Percentiles rank a stretch among this genome's conserved stretches.
phyloP scores from a whole-genome alignment of 495 filamentous ascomycete genomes.

The Penicillium crystallinum region DNA sequence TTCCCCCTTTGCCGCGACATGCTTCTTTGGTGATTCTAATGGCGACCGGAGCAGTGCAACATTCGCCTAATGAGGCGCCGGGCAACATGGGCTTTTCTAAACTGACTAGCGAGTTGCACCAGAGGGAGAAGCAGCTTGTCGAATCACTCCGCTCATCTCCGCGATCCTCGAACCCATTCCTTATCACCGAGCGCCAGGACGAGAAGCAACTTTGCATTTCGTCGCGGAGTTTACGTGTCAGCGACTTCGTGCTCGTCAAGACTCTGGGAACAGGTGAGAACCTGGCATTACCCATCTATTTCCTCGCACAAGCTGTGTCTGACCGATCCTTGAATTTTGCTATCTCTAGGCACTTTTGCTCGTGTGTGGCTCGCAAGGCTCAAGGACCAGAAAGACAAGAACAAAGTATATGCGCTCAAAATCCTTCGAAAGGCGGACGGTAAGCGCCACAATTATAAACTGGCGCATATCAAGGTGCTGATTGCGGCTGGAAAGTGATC shows the following conservation, averaged over 20 bases:
- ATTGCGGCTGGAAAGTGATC: slow-evolving; percentile 57
- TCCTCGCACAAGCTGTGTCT: slow-evolving; percentile 19
- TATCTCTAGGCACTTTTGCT: slow-evolving; percentile 77
- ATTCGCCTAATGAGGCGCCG: slow-evolving; percentile 36
- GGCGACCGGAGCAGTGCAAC: slow-evolving; percentile 42
- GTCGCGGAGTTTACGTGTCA: slow-evolving; percentile 50
- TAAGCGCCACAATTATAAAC: slow-evolving; percentile 24
- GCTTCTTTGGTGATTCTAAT: slow-evolving; percentile 35
- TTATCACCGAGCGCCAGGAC: slow-evolving; percentile 49
- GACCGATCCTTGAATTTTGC: slow-evolving; percentile 21
- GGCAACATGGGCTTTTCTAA: slow-evolving; percentile 18
- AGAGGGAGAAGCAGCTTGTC: slow-evolving; percentile 47
- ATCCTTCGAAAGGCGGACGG: slow-evolving; percentile 83
- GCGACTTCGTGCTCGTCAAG: slow-evolving; percentile 80
- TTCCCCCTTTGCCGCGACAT: slow-evolving; percentile 26
- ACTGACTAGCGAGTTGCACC: slow-evolving; percentile 28
- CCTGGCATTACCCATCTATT: neutral
- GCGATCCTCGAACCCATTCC: slow-evolving; percentile 44
- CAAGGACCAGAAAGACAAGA: slow-evolving; percentile 52
- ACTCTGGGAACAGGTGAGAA: slow-evolving; percentile 80
- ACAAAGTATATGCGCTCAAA: slow-evolving; percentile 87
- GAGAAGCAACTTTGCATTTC: slow-evolving; percentile 55
- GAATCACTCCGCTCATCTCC: slow-evolving; percentile 40
- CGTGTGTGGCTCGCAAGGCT: slow-evolving; percentile 82
- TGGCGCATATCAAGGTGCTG: no score